Evolutionary conservation across 2,329 filamentous ascomycete genomes (phyloP).

Genomic region (Chaetomium globosum): DNA sequence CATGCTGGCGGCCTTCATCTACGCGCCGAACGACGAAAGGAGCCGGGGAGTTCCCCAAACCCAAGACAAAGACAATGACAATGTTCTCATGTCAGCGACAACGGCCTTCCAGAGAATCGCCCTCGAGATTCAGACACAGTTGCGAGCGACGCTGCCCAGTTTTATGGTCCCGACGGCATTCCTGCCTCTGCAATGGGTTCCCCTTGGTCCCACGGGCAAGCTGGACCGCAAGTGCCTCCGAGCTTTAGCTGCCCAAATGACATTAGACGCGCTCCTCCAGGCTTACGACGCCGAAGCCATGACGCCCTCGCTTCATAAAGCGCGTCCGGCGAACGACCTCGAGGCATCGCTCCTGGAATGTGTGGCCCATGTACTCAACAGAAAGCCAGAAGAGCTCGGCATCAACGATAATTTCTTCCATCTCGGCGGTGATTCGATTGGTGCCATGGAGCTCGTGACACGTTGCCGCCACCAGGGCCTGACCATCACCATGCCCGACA

Average conservation of each 20-base stretch:
- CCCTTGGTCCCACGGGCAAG: slow-evolving; percentile 1
- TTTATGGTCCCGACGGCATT: slow-evolving; percentile 5
- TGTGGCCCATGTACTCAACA: slow-evolving; percentile 7
- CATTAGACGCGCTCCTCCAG: slow-evolving; percentile 4
- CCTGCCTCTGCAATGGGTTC: slow-evolving; percentile 2
- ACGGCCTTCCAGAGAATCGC: slow-evolving; percentile 3
- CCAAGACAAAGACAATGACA: slow-evolving; percentile 2
- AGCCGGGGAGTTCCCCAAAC: not conserved
- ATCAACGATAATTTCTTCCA: not conserved
- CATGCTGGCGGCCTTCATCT: slow-evolving; percentile 2
- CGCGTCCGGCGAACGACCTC: slow-evolving; percentile 2
- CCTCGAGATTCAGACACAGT: slow-evolving; percentile 3
- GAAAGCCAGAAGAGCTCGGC: slow-evolving; percentile 6
- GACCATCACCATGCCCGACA: slow-evolving; percentile 6
- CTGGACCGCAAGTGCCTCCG: slow-evolving; percentile 4
- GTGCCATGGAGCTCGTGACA: not conserved
- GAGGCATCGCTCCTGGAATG: slow-evolving; percentile 7
- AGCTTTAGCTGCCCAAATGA: slow-evolving; percentile 7
- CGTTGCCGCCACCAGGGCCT: not conserved
- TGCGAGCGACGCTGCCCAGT: slow-evolving; percentile 6
- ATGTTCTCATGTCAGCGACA: slow-evolving; percentile 1
- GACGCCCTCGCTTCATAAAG: slow-evolving; percentile 3
- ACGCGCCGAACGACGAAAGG: not conserved
- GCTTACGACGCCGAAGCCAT: slow-evolving; percentile 3
- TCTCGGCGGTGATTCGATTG: not conserved